Conservation (phyloP, 495 filamentous ascomycete species). For the Daldinia childiae region DNA sequence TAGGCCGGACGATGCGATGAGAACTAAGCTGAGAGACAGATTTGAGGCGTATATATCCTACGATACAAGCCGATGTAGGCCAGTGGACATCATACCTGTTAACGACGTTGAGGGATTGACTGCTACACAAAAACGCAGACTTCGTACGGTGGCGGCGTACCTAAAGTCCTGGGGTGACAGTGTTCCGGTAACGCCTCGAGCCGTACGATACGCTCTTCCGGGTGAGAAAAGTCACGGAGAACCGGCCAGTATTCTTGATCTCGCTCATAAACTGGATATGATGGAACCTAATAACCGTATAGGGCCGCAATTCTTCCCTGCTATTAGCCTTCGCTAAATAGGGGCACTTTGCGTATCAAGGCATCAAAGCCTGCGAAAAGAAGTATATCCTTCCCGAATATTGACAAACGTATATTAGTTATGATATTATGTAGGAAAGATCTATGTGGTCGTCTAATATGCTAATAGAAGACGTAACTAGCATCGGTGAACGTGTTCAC, state of each 20-base stretch:
- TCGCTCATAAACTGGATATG: background rate
- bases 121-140: background rate
- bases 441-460: background rate
- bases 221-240: background rate
- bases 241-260: constrained; percentile 1
- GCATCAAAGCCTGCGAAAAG: background rate
- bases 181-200: constrained; percentile 11
- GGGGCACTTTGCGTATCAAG: background rate
- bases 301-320: background rate
- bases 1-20: background rate
- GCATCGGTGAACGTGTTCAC: too few relatives aligned
- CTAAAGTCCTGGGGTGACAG: constrained; percentile 8
- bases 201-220: constrained; percentile 1
- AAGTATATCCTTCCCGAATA: background rate
- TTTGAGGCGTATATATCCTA: background rate
- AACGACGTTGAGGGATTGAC: background rate
- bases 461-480: background rate
- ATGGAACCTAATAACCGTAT: background rate
- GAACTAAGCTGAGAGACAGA: background rate
- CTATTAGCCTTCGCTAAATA: background rate
- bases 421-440: background rate
- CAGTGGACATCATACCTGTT: background rate
- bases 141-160: constrained; percentile 4
- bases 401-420: background rate
- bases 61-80: background rate